A percentile compares a stretch with the other conserved stretches of the same genome.
Evolutionary conservation across 2,329 filamentous ascomycete genomes (phyloP).

Genomic region (Sporothrix humicola): DNA sequence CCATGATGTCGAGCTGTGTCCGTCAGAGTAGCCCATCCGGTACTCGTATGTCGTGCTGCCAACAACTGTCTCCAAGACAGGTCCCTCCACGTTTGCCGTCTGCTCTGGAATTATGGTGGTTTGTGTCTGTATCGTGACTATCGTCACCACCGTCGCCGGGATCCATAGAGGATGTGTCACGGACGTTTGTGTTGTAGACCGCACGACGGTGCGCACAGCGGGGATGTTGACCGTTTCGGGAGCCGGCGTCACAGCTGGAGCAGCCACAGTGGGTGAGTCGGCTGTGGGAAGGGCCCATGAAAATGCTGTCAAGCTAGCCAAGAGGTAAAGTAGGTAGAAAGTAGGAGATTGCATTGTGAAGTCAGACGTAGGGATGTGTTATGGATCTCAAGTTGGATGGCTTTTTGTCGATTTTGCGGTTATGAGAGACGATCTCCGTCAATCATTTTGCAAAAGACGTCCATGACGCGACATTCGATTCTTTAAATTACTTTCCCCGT

Average conservation of each 20-base stretch:
- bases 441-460: too few species aligned
- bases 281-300: background rate
- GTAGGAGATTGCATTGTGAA: background rate
- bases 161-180: slow-evolving; percentile 30
- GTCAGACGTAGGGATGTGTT: background rate
- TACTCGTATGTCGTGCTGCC: slow-evolving; percentile 31
- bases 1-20: slow-evolving; percentile 34
- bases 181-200: slow-evolving; percentile 29
- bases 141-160: slow-evolving; percentile 27
- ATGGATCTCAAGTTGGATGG: background rate
- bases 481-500: background rate
- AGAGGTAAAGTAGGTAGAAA: too few species aligned
- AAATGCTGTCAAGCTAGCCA: background rate
- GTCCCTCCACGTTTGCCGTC: background rate
- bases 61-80: slow-evolving; percentile 30
- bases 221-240: background rate
- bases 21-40: slow-evolving; percentile 32
- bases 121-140: slow-evolving; percentile 28
- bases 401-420: background rate
- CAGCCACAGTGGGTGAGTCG: too few species aligned
- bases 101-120: slow-evolving; percentile 21
- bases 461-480: too few species aligned
- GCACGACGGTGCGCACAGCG: slow-evolving; percentile 17
- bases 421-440: background rate
- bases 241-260: background rate